Evolutionary conservation across 2,329 filamentous ascomycete species (phyloP).

Genomic region (Xylariaceae sp.): DNA sequence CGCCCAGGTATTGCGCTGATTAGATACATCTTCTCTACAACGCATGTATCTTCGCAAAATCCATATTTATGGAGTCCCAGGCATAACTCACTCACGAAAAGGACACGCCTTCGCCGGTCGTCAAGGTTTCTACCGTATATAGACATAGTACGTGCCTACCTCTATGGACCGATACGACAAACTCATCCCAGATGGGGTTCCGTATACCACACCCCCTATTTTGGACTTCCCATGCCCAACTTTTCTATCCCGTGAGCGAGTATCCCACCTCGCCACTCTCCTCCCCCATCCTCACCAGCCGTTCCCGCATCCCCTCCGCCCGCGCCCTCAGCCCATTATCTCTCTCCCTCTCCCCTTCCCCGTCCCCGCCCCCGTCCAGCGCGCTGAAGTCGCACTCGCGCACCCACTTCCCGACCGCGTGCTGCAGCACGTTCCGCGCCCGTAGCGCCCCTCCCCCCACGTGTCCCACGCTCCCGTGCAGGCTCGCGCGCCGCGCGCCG

Average conservation of each 20-base stretch:
- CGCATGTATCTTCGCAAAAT: no score
- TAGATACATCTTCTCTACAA: no score
- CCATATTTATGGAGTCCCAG: no score
- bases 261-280: slow-evolving; percentile 60
- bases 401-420: slow-evolving; percentile 67
- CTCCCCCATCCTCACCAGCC: slow-evolving; percentile 58
- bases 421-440: slow-evolving; percentile 71
- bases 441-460: slow-evolving; percentile 48
- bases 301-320: slow-evolving; percentile 61
- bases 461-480: slow-evolving; percentile 69
- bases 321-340: slow-evolving; percentile 39
- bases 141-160: no score
- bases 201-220: no score
- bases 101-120: no score
- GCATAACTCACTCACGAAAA: no score
- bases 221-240: no score
- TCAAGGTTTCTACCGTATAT: no score
- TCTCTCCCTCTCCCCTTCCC: slow-evolving; percentile 7
- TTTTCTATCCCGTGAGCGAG: slow-evolving; percentile 51
- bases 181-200: no score
- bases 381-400: slow-evolving; percentile 50
- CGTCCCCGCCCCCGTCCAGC: slow-evolving; percentile 30
- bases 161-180: no score
- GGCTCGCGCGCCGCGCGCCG: slow-evolving; percentile 41
- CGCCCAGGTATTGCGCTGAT: no score